A percentile compares a stretch with the other conserved stretches of the same genome.
These are phyloP conservation scores for Pseudogymnoascus sp. DNA, from an alignment of 2,329 filamentous ascomycete species.

Conservation along the genomic window DNA sequence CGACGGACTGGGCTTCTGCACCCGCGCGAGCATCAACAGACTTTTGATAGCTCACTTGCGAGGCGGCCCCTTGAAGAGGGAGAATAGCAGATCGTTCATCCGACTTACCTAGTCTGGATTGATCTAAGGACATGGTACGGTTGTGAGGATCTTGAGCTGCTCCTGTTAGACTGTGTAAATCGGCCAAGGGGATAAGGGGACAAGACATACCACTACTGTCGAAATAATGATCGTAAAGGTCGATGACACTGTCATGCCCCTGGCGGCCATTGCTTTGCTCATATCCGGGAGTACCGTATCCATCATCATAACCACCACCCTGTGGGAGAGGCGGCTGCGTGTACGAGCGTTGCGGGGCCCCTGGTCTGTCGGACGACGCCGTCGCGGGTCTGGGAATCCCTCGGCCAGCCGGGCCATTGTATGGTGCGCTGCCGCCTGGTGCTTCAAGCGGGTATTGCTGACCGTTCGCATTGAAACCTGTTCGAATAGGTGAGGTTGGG, in stretches of 20 bases:
- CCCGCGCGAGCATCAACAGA: slow-evolving; percentile 5
- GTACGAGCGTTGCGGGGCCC: slow-evolving; percentile 15
- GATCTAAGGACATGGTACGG: not conserved
- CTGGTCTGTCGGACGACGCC: slow-evolving; percentile 26
- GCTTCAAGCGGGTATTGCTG: slow-evolving; percentile 18
- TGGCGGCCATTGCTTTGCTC: slow-evolving; percentile 33
- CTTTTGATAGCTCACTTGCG: slow-evolving; percentile 8
- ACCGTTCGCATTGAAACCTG: slow-evolving; percentile 17
- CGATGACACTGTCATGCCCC: slow-evolving; percentile 36
- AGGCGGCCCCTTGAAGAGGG: not conserved
- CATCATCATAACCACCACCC: not conserved
- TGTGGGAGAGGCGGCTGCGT: slow-evolving; percentile 12
- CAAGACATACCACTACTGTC: slow-evolving; percentile 23
- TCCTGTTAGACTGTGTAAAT: not conserved
- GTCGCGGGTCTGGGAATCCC: slow-evolving; percentile 48
- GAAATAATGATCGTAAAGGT: slow-evolving; percentile 51
- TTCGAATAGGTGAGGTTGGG: slow-evolving; percentile 23
- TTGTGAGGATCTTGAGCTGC: not conserved
- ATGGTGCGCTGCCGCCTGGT: slow-evolving; percentile 34
- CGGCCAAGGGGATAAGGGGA: not conserved
- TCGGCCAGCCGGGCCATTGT: slow-evolving; percentile 39
- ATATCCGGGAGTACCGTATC: slow-evolving; percentile 15
- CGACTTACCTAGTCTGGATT: not conserved
- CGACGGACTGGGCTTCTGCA: not conserved
- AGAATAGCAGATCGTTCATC: not conserved